Evolutionary conservation across 1,139 yeast genomes (phyloP).

Genomic region (Zygosaccharomyces sapae): DNA sequence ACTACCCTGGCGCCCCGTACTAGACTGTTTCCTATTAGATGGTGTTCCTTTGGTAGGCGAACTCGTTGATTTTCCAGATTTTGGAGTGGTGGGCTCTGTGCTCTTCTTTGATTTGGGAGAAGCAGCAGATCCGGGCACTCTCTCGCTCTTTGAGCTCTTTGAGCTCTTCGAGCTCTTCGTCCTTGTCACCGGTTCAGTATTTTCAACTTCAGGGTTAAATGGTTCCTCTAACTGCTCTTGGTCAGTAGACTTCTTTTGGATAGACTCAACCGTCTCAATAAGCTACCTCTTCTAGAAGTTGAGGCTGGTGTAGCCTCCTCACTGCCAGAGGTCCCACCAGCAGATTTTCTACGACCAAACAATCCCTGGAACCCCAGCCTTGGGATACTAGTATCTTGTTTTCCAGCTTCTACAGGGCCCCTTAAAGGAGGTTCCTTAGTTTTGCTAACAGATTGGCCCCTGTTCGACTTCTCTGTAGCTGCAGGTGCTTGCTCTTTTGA

Average conservation of each 20-base stretch:
- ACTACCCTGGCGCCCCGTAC: too few relatives aligned
- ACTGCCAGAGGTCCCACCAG: not conserved
- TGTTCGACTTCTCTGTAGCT: constrained; percentile 1
- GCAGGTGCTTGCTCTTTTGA: constrained; percentile 2
- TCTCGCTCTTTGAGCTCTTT: not conserved
- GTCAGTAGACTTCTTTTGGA: constrained; percentile 2
- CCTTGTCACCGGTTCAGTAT: constrained; percentile 1
- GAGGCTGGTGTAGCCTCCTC: not conserved
- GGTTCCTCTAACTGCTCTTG: not conserved
- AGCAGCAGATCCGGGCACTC: not conserved
- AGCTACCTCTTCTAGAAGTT: not conserved
- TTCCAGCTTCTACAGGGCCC: not conserved
- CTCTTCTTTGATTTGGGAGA: not conserved
- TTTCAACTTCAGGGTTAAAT: not conserved
- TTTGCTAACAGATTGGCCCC: constrained; percentile 3
- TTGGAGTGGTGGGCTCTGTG: not conserved
- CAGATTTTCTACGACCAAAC: constrained; percentile 2
- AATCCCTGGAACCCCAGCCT: constrained; percentile 4
- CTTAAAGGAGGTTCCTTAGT: constrained; percentile 1
- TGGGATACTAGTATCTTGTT: constrained; percentile 5
- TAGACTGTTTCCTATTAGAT: not conserved
- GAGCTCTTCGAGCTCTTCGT: constrained; percentile 2
- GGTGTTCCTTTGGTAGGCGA: not conserved
- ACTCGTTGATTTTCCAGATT: too few relatives aligned
- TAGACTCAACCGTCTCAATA: constrained; percentile 3